A percentile compares a stretch with the other conserved stretches of the same genome.
Evolutionary conservation across 2,329 filamentous ascomycete genomes (phyloP).

Genomic region (Penicillium sp.): DNA sequence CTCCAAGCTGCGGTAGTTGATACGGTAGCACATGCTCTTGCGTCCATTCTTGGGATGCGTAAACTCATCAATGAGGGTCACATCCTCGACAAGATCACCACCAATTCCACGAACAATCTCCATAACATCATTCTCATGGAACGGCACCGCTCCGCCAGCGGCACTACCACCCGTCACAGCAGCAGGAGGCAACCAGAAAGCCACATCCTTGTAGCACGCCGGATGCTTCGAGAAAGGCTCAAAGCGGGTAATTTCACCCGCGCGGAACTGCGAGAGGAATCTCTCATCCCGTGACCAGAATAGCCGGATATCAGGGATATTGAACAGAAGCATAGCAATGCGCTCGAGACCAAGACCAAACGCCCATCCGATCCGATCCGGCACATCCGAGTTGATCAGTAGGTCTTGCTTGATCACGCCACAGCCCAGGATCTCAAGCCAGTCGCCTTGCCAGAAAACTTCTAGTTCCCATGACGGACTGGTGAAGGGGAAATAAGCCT

Average conservation of each 20-base stretch:
- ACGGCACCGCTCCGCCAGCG: constrained; percentile 47
- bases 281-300: constrained; percentile 89
- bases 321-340: constrained; percentile 96
- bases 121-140: constrained; percentile 98
- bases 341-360: constrained; percentile 93
- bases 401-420: constrained; percentile 85
- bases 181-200: constrained; percentile 75
- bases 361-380: constrained; percentile 82
- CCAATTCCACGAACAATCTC: constrained; percentile 83
- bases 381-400: constrained; percentile 73
- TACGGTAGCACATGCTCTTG: constrained; percentile 85
- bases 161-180: constrained; percentile 39
- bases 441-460: constrained; percentile 90
- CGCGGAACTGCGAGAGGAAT: constrained; percentile 80
- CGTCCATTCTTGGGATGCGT: constrained; percentile 80
- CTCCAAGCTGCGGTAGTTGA: constrained; percentile 92
- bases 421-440: constrained; percentile 94
- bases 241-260: constrained; percentile 63
- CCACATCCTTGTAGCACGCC: constrained; percentile 85
- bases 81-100: constrained; percentile 85
- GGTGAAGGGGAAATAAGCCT: constrained; percentile 97
- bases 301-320: constrained; percentile 91
- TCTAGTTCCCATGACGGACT: constrained; percentile 95
- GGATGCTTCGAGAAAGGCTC: constrained; percentile 90
- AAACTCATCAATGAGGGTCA: constrained; percentile 81